phyloP scores from a whole-genome alignment of 2,329 filamentous ascomycete species.

The Sordariomycetes sp. region DNA sequence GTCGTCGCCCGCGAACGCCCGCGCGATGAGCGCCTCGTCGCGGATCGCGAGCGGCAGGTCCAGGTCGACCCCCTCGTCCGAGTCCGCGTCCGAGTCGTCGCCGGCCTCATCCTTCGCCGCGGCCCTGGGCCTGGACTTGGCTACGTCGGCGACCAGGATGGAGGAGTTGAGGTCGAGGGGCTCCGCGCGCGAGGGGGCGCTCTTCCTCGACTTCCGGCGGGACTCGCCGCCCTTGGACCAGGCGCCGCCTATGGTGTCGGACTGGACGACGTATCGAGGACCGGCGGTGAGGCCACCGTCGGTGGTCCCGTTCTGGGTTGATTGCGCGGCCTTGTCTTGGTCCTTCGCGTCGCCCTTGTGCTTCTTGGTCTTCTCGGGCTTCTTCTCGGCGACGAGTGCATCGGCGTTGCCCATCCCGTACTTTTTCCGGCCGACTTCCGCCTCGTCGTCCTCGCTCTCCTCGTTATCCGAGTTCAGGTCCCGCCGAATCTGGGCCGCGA shows the following conservation, averaged over 20 bases:
- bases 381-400: background rate
- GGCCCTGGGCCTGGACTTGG: slow-evolving; percentile 16
- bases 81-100: slow-evolving; percentile 17
- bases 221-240: slow-evolving; percentile 4
- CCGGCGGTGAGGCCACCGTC: slow-evolving; percentile 13
- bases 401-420: slow-evolving; percentile 25
- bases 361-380: slow-evolving; percentile 23
- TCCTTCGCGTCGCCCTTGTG: slow-evolving; percentile 5
- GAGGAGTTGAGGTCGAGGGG: slow-evolving; percentile 17
- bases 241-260: slow-evolving; percentile 4
- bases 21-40: slow-evolving; percentile 60
- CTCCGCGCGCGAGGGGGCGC: background rate
- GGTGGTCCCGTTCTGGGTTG: slow-evolving; percentile 14
- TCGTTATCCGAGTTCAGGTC: slow-evolving; percentile 58
- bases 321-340: slow-evolving; percentile 2
- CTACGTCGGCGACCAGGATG: slow-evolving; percentile 10
- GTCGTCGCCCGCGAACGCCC: slow-evolving; percentile 81
- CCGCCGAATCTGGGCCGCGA: slow-evolving; percentile 56
- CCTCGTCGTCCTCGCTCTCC: slow-evolving; percentile 40
- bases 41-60: slow-evolving; percentile 47
- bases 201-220: slow-evolving; percentile 4
- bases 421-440: slow-evolving; percentile 54
- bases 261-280: slow-evolving; percentile 9
- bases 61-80: slow-evolving; percentile 32
- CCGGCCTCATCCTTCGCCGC: slow-evolving; percentile 12